Evolutionary conservation across 2,329 filamentous ascomycete genomes (phyloP), one percentile per base, ranked within the genome.

Genomic region (Sphaerulina musiva): DNA sequence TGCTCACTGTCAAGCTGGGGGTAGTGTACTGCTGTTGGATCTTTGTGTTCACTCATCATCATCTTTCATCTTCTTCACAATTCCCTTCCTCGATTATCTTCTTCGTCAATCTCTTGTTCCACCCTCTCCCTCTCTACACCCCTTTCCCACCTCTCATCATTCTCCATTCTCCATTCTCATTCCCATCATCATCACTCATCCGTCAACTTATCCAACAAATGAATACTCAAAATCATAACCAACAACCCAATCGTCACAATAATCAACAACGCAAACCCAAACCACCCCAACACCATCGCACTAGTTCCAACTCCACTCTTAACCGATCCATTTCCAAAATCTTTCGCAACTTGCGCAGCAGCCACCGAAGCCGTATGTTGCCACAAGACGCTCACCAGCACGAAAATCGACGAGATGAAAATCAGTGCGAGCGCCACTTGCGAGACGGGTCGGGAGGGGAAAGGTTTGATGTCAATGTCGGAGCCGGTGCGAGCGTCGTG

Each of bases 241-340:
- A 98, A 76, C 72, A 97, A 73, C 53, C 92, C 93, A 67, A 97
- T 93, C 46, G 92, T 97, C 50, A 97, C 92, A 58, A 97, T 86
- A 65, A 98, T 95, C 61, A 98, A 79, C 50, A 97, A 73, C 20
- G 88, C 86, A 68, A 98, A 97, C 41, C 89, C 88, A 73, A 98
- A 97, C 93, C 93, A 98, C 55, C 93, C 93, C 67, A 98, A 79
- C 14, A 96, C 88, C 89, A 98, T 97, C 53, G 93, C 92, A 39
- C 86, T 88, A 46, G 89, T 91, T n/a, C 91, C 91, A 10, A 96
- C 89, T 34, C 91, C 91, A 53, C 85, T 89, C 70, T 80, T 83
- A 54, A 96, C 88, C 61, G 85, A 88, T 42, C 91, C 91, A 70
- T 96, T 96, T 36, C 86, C 91, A 62, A 96, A 82, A 68, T 95